Evolutionary conservation across 2,329 filamentous ascomycete species (phyloP), one percentile per base, ranked within the genome.

Genomic region (Harringtonia aguacate): DNA sequence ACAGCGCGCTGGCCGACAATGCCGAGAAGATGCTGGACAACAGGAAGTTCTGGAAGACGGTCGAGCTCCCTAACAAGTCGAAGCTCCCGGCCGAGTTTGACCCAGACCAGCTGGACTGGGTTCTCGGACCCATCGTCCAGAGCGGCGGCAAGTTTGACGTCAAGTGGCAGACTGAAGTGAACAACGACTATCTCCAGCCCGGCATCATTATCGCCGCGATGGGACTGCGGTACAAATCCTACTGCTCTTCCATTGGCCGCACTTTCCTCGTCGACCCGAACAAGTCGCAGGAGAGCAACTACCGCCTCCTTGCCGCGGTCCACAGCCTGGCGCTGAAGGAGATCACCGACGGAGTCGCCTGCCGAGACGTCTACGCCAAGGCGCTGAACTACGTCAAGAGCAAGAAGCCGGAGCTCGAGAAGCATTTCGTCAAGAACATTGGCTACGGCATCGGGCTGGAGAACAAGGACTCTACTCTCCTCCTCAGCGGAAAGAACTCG

Each of bases 181-280:
- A 94, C 59, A 79, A 86, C 55, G 89, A 86, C 48, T 72, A 79
- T 45, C 72, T 98, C 18, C 87, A 95, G 59, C 81, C 90, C 0
- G 94, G 92, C 33, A 87, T 95, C 55, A 98, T 98, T 55, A 79
- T 98, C 53, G 86, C 88, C 8, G 86, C 86, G 1, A 79, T 98
- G 64, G 92, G 92, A 43, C 74, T 98, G 49, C 79, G 92, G 52
- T 98, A 98, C 67, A 92, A 92, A 65, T 94, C 88, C 1, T 98
- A 98, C 64, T 89, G 86, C 59, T 94, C 89, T 3, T 78, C 88
- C 48, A 87, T 98, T 53, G 88, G 85, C 13, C 81, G 92, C 52
- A 97, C 94, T 8, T 98, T 95, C 62, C 74, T 98, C 48, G 90
- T 98, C 38, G 94, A 97, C 55, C 94, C 94, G 15, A 95, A 92